These are phyloP conservation scores for Bryum argenteum DNA, from an alignment of 225 moss, liverwort and hornwort genomes.

Conservation along the genomic window DNA sequence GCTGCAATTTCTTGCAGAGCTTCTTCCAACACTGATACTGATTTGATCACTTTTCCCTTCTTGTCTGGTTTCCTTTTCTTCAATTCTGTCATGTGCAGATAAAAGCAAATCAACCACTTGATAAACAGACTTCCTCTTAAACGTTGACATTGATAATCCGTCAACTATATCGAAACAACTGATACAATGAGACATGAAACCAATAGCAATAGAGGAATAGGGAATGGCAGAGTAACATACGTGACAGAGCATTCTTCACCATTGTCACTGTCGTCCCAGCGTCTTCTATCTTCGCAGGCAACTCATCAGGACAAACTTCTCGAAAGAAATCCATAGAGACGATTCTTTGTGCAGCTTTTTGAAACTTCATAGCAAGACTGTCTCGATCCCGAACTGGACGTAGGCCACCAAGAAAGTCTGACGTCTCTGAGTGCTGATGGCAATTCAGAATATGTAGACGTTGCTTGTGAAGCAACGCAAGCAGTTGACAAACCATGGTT, in stretches of 20 bases:
- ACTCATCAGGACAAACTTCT: conserved; percentile 44
- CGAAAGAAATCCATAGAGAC: conserved; percentile 42
- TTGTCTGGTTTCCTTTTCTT: conserved; percentile 56
- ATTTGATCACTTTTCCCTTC: conserved; percentile 39
- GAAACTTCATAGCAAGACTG: conserved; percentile 67
- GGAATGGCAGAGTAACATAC: conserved; percentile 21
- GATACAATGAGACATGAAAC: conserved; percentile 2
- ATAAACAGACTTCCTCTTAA: conserved; percentile 3
- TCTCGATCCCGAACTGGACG: conserved; percentile 92
- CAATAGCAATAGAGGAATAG: conserved; percentile 5
- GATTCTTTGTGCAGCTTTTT: conserved; percentile 52
- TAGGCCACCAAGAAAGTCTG: conserved; percentile 94
- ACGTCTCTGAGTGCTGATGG: conserved; percentile 97
- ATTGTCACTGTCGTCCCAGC: conserved; percentile 54
- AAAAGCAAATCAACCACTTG: conserved; percentile 9
- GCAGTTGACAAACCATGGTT: conserved; percentile 88
- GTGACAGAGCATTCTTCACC: conserved; percentile 55
- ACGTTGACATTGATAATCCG: conserved; percentile 4
- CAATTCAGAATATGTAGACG: conserved; percentile 92
- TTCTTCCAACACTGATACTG: conserved; percentile 42
- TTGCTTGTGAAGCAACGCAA: conserved; percentile 63
- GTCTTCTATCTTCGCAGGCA: conserved; percentile 69
- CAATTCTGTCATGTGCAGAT: conserved; percentile 37
- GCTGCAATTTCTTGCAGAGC: conserved; percentile 55
- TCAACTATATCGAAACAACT: conserved; percentile 22